Base-by-base conservation (phyloP, 2,329 filamentous ascomycete genomes). In the Xylaria sp. region DNA sequence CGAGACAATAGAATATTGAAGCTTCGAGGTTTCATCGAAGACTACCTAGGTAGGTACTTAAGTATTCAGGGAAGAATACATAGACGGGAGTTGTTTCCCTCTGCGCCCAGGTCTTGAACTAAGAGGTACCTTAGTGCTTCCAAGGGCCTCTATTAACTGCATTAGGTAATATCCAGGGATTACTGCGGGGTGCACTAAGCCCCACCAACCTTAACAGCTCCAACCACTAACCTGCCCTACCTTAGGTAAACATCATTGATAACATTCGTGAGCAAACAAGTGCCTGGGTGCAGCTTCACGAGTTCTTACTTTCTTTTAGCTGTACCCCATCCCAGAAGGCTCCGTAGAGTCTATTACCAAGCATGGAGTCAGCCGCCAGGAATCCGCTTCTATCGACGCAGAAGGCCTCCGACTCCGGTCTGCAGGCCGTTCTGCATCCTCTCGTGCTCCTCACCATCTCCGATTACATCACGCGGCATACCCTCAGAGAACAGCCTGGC, bases 401-500 rank as follows among this genome's bases (percentile, higher is more conserved):
- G 76, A 91, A 90, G 80, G 86, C 89, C 73, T 87, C 88, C 51
- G 93, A 96, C 80, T 91, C 91, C 23, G 89, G 90, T 60, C 89
- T 97, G 54, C 91, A 94, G 72, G 89, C 94, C 65, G 90, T 94
- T 75, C 89, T 99, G 20, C 96, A 99, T 78, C 96, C 96, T 31
- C 90, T 99, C 58, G 94, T 97, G 62, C 91, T 98, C 73, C 92
- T 99, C 82, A 97, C 92, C 73, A 96, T 99, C 76, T 97, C 95
- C 75, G 96, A 99, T 81, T 97, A 97, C 80, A 94, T 98, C 80
- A 97, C 95, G 67, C 90, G 96, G 69, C 94, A 97, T 80, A 93
- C 91, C 0, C 86, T 97, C 66, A 90, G 96, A 68, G 84, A 89
- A 62, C 90, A 94, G 75, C 80, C 84, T 20, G 92, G 92, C 0